A percentile compares a stretch with the other conserved stretches of the same genome.
Conservation (phyloP, 768 basidiomycete species). For the Paxillus ammoniavirescens region DNA sequence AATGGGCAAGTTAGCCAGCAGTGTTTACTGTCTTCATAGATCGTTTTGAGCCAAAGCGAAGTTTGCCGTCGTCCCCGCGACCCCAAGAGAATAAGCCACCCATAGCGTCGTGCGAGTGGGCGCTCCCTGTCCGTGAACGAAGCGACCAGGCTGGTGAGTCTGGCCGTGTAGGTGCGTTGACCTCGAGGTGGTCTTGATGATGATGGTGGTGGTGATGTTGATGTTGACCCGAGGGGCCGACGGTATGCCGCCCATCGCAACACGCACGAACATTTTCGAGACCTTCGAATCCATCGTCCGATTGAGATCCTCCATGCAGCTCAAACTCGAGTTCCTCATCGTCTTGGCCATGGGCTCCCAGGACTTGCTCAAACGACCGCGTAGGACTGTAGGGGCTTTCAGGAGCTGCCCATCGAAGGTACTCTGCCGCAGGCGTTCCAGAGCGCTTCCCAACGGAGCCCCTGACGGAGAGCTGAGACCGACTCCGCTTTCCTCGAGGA, state of each 20-base stretch:
- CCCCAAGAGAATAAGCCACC: slow-evolving; percentile 71
- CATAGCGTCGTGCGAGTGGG: slow-evolving; percentile 60
- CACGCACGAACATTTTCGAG: slow-evolving; percentile 94
- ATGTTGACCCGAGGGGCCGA: slow-evolving; percentile 58
- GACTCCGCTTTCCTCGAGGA: slow-evolving; percentile 73
- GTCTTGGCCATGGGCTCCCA: slow-evolving; percentile 33
- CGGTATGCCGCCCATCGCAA: slow-evolving; percentile 85
- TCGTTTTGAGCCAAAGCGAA: slow-evolving; percentile 74
- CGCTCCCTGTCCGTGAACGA: slow-evolving; percentile 76
- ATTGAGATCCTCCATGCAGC: slow-evolving; percentile 68
- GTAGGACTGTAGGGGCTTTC: slow-evolving; percentile 79
- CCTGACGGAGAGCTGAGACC: slow-evolving; percentile 69
- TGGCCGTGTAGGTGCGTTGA: slow-evolving; percentile 52
- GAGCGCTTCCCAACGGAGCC: slow-evolving; percentile 81
- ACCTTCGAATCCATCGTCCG: slow-evolving; percentile 85
- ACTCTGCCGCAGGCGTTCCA: slow-evolving; percentile 91
- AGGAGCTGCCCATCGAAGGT: slow-evolving; percentile 73
- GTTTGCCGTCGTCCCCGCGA: slow-evolving; percentile 58
- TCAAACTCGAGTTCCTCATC: slow-evolving; percentile 80
- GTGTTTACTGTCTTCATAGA: slow-evolving; percentile 41
- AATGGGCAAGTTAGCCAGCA: slow-evolving; percentile 11
- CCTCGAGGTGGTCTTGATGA: slow-evolving; percentile 57
- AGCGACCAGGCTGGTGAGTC: slow-evolving; percentile 84
- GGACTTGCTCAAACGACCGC: slow-evolving; percentile 62
- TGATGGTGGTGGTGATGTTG: slow-evolving; percentile 65